Conservation (phyloP, 2,329 filamentous ascomycete species). For the Clarireedia hainanense region DNA sequence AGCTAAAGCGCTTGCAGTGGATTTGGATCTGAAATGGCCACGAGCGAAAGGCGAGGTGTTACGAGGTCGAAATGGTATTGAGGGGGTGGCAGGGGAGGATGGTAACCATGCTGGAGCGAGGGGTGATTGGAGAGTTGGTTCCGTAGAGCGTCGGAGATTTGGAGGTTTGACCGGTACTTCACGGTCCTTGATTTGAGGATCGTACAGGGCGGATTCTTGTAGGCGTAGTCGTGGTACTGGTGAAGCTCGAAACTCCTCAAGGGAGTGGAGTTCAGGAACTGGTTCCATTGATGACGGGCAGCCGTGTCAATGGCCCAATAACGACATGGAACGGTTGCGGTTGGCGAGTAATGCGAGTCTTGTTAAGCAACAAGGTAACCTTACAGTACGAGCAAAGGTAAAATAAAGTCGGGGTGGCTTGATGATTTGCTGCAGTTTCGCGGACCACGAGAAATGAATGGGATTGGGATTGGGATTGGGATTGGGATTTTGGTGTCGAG, state of each 20-base stretch:
- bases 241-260: conserved; percentile 56
- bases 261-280: conserved; percentile 59
- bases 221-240: conserved; percentile 48
- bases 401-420: neutral
- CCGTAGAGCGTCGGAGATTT: conserved; percentile 49
- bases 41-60: conserved; percentile 54
- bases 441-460: neutral
- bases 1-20: conserved; percentile 45
- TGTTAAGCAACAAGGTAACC: no score
- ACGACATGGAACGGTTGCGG: conserved; percentile 1
- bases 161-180: conserved; percentile 37
- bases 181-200: conserved; percentile 13
- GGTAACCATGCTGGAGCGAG: conserved; percentile 32
- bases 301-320: conserved; percentile 7
- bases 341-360: conserved; percentile 6
- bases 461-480: no score
- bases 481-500: no score
- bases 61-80: conserved; percentile 51
- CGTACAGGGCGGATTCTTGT: conserved; percentile 20
- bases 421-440: conserved; percentile 1
- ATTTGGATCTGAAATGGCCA: conserved; percentile 49
- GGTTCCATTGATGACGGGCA: conserved; percentile 49
- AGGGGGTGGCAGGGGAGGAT: conserved; percentile 29
- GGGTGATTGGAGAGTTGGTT: conserved; percentile 47
- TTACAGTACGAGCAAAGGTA: no score